phyloP scores from a whole-genome alignment of 345 rosid species.

The Corchorus capsularis region DNA sequence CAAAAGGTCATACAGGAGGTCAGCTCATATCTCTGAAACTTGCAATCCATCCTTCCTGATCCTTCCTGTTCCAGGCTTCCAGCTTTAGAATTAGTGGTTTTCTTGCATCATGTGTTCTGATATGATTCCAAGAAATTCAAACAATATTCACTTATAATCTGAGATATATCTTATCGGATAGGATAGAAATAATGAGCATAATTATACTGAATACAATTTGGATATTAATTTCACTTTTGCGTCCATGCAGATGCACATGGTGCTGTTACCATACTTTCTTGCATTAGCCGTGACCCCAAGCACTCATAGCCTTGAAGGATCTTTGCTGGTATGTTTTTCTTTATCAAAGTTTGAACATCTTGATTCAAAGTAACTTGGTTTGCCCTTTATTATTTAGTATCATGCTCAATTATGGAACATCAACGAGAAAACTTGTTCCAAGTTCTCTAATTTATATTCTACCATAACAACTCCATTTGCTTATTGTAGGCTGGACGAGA shows the following conservation, averaged over 20 bases:
- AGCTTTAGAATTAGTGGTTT: neutral
- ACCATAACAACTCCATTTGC: conserved; percentile 10
- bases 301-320: conserved; percentile 84
- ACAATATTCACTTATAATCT: neutral
- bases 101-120: conserved; percentile 7
- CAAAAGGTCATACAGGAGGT: conserved; percentile 62
- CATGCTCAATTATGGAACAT: neutral
- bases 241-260: conserved; percentile 79
- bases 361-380: conserved; percentile 5
- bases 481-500: conserved; percentile 78
- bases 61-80: neutral
- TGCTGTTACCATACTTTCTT: conserved; percentile 65
- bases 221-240: conserved; percentile 4
- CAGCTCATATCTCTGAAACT: conserved; percentile 21
- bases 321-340: conserved; percentile 59
- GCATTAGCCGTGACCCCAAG: conserved; percentile 67
- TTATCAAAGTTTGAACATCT: neutral
- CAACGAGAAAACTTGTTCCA: neutral
- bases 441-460: conserved; percentile 3
- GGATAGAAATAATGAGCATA: neutral
- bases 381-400: neutral
- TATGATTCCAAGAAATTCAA: neutral
- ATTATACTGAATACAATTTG: neutral
- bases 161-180: neutral
- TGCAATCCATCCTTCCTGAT: conserved; percentile 19